These are phyloP conservation scores for Senna tora DNA, from an alignment of 306 rosid species.

Conservation along the genomic window DNA sequence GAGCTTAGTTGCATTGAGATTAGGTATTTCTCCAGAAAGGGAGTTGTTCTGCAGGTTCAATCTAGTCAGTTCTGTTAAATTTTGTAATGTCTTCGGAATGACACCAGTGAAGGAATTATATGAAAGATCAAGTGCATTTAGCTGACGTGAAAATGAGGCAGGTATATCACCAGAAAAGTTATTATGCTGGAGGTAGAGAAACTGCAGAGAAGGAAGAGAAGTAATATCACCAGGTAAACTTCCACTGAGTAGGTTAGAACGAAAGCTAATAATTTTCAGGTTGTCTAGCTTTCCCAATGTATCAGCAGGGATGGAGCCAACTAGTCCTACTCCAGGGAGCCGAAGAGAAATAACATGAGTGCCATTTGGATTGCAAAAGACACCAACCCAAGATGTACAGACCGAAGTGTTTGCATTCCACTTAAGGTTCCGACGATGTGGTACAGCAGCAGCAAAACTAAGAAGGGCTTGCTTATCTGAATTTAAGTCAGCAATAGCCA, in stretches of 20 bases:
- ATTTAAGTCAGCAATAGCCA: conserved; percentile 62
- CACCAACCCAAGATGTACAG: conserved; percentile 73
- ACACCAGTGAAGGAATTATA: conserved; percentile 72
- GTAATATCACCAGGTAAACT: conserved; percentile 70
- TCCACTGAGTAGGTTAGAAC: conserved; percentile 81
- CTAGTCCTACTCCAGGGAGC: conserved; percentile 85
- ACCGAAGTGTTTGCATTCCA: conserved; percentile 58
- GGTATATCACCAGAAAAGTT: conserved; percentile 87
- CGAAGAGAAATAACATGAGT: conserved; percentile 62
- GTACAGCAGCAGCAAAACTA: conserved; percentile 60
- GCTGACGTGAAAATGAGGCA: conserved; percentile 57
- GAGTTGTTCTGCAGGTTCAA: conserved; percentile 85
- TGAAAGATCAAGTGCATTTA: conserved; percentile 82
- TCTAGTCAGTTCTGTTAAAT: conserved; percentile 67
- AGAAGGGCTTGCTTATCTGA: conserved; percentile 80
- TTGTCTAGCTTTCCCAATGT: conserved; percentile 83
- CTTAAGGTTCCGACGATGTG: conserved; percentile 66
- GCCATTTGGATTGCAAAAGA: conserved; percentile 52
- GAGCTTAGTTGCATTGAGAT: conserved; percentile 60
- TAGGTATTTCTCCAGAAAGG: conserved; percentile 74
- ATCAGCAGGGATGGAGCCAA: conserved; percentile 69
- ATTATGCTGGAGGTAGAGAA: conserved; percentile 79
- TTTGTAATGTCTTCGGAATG: conserved; percentile 61
- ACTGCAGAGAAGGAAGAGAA: conserved; percentile 77
- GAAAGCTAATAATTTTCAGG: conserved; percentile 73